Conservation (phyloP, 768 basidiomycete species). For the Tulasnella sp. region DNA sequence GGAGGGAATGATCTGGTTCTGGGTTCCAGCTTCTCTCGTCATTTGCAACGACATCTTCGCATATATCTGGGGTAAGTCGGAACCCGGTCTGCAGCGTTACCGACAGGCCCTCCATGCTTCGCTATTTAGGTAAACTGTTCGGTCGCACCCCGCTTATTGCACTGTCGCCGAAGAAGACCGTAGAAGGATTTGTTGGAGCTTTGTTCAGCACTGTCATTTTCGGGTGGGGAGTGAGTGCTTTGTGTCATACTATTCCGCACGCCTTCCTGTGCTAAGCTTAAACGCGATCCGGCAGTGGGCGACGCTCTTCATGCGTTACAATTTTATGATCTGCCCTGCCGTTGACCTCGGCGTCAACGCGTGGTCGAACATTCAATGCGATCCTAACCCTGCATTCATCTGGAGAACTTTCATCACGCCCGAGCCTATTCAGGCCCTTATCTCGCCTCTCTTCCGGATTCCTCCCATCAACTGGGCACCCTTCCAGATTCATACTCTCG, state of each 20-base stretch:
- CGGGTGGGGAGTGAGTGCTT: constrained; percentile 34
- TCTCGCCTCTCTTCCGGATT: constrained; percentile 44
- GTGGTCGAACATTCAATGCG: constrained; percentile 66
- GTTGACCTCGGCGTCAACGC: constrained; percentile 87
- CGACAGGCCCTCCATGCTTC: not conserved
- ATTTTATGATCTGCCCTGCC: constrained; percentile 98
- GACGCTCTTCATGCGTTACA: constrained; percentile 84
- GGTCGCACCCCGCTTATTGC: constrained; percentile 93
- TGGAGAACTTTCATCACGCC: constrained; percentile 73
- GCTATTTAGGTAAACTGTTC: constrained; percentile 48
- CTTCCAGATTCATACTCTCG: constrained; percentile 88
- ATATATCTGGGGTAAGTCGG: constrained; percentile 71
- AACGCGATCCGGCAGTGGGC: constrained; percentile 46
- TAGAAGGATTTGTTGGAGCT: constrained; percentile 96
- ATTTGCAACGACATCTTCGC: constrained; percentile 98
- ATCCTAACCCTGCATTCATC: constrained; percentile 85
- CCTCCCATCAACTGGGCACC: constrained; percentile 78
- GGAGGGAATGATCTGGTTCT: constrained; percentile 99
- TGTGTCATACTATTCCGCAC: not conserved
- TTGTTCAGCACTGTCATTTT: constrained; percentile 87
- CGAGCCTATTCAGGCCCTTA: constrained; percentile 42
- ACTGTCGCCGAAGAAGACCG: constrained; percentile 96
- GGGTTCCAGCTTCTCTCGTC: constrained; percentile 91
- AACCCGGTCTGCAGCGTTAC: not conserved
- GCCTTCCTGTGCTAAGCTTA: not conserved